Base-by-base conservation (phyloP, 768 basidiomycete genomes). In the Tylopilus vinaceipallidus region DNA sequence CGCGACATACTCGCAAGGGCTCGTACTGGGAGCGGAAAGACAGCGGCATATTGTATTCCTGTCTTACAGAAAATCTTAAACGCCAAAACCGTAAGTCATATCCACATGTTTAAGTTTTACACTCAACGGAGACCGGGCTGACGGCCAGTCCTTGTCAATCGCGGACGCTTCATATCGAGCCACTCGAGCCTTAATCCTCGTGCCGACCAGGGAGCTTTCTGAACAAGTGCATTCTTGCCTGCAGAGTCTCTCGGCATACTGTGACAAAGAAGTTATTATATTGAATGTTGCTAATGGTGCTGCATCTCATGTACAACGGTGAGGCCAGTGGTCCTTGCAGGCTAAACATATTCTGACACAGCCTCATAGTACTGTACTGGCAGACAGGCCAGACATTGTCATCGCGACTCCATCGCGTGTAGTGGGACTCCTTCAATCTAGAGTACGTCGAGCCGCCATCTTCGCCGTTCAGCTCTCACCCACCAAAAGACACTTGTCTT, bases 21-120 rank as follows among this genome's bases (percentile, higher is more conserved):
- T 3, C 81, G 91, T 27, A 99, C 97, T 3, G 97, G 97, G 16
- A 94, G 91, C 49, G 97, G 97, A 22, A 99, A 99, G 74, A 99
- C 97, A 0, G 91, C 89, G 4, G 93, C 97, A 3, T 99, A 99
- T 66, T 91, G 90, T 59, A 77, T 98, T 10, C 97, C 97, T 0
- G 71, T 95, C 22, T 74, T 91, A 0, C 94, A 98, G 66, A 95
- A 92, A 67, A 84, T 98, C 20, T 62, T 98, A 46, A 81, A 75
- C 53, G 79, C 81, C 3, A 95, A 94, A 79, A 75, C 73, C 65
- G 92, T 92, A 67, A 69, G 86, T 17, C 26, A 26, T 16, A 34
- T 49, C 20, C 24, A 17, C 26, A 13, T 16, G 41, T 14, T n/a
- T n/a, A n/a, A n/a, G n/a, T 6, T 10, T 27, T 37, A 26, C 35